Conservation (phyloP, 257 asterid genomes). For the Solanum ahanhuiri region DNA sequence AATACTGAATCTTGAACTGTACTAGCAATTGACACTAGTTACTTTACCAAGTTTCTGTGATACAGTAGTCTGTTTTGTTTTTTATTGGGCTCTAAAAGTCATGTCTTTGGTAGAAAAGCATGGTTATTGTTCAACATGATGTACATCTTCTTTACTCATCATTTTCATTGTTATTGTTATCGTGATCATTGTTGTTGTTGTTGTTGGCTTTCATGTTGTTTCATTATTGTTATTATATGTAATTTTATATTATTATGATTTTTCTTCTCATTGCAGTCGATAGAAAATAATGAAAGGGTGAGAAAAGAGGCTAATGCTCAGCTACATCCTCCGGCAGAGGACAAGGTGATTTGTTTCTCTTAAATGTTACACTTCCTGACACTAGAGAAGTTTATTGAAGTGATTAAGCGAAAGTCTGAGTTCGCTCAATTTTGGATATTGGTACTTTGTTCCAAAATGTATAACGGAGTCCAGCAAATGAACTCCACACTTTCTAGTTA, state of each 20-base stretch:
- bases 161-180: neutral
- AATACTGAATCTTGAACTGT: neutral
- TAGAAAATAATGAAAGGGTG: slow-evolving; percentile 65
- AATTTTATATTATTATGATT: neutral
- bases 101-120: neutral
- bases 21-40: neutral
- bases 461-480: neutral
- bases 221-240: neutral
- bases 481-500: neutral
- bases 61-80: neutral
- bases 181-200: neutral
- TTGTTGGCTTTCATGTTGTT: neutral
- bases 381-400: neutral
- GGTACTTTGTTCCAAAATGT: neutral
- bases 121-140: neutral
- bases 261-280: slow-evolving; percentile 34
- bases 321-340: slow-evolving; percentile 34
- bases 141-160: neutral
- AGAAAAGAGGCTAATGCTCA: slow-evolving; percentile 49
- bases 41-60: neutral
- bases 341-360: slow-evolving; percentile 45
- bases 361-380: neutral
- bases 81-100: neutral
- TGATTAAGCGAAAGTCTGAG: neutral
- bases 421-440: neutral